Evolutionary conservation across 2,329 filamentous ascomycete species (phyloP), one percentile per base, ranked within the genome.

Genomic region (Xylaria sp.): DNA sequence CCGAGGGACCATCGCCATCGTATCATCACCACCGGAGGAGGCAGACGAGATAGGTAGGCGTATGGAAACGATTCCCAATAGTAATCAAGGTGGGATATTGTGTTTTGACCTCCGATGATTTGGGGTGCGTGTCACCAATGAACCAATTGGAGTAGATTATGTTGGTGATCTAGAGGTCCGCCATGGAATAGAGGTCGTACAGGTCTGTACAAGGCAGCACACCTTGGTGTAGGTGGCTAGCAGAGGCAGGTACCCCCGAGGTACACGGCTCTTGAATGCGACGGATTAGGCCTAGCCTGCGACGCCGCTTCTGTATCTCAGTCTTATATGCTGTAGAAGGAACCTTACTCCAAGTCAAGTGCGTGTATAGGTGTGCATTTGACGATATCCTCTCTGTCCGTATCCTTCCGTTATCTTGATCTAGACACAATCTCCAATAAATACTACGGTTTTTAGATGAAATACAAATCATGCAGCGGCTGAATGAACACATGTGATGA

Each of bases 201-300:
- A 44, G 6, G 25, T 5, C 37, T 9, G 41, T 28, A 39, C 31
- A 44, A 2, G 25, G 12, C 37, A 57, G 28, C 25, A 57, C 54
- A 37, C 34, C 34, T 37, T 37, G 34, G 34, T 37, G 10, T 8
- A 46, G 7, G 41, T 7, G 15, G 41, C 41, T 46, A 46, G 41
- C 15, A 46, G 13, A 46, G 15, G 6, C 0, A 67, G n/a, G 65
- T 67, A 67, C 25, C 34, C 3, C 39, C 25, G 31, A 65, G 25
- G 66, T 68, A 60, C 15, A 46, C 20, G 10, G 41, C 48, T 18
- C 46, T 58, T 20, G 48, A n/a, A 50, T n/a, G 4, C 5, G 25
- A 55, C 66, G 62, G 56, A 65, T 61, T 50, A 48, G 52, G 66
- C 6, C 15, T 68, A 68, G 66, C 20, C 8, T 3, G 18, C 9